phyloP scores from a whole-genome alignment of 2,329 filamentous ascomycete species.

The Anthostomella pinea region DNA sequence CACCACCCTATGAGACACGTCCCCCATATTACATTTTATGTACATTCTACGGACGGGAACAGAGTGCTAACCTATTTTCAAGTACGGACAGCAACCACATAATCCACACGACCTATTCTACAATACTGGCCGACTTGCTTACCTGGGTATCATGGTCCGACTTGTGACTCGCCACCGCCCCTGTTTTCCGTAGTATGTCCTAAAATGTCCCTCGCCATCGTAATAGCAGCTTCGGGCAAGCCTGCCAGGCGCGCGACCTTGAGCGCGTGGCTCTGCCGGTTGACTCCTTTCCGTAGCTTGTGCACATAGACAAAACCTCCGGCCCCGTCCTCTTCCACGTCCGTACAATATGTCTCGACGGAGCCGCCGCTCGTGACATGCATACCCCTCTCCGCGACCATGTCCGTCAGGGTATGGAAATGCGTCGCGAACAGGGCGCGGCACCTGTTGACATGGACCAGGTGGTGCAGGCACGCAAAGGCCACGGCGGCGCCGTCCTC shows the following conservation, averaged over 20 bases:
- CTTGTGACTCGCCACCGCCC: not conserved
- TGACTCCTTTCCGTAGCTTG: constrained; percentile 75
- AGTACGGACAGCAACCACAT: constrained; percentile 11
- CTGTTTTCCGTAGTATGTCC: constrained; percentile 1
- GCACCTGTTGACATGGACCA: constrained; percentile 74
- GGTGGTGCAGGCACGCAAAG: constrained; percentile 81
- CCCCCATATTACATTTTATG: constrained; percentile 5
- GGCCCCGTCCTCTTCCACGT: constrained; percentile 70
- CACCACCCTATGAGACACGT: constrained; percentile 56
- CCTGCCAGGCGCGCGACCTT: constrained; percentile 92
- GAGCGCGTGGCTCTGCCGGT: constrained; percentile 82
- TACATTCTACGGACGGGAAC: constrained; percentile 3
- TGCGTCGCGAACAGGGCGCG: constrained; percentile 91
- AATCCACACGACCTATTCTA: constrained; percentile 12
- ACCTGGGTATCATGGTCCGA: constrained; percentile 14
- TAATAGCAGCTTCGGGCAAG: constrained; percentile 69
- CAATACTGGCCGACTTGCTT: constrained; percentile 4
- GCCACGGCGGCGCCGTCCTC: constrained; percentile 88
- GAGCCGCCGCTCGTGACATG: constrained; percentile 30
- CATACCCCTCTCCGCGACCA: constrained; percentile 57
- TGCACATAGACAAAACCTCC: constrained; percentile 85
- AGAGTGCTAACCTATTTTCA: constrained; percentile 18
- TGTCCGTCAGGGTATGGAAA: constrained; percentile 81
- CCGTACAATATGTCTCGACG: constrained; percentile 81
- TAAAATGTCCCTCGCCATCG: constrained; percentile 62